A percentile compares a stretch with the other conserved stretches of the same genome.
Conservation (phyloP, 192 early-diverging fungal genomes). For the Backusella sp. region DNA sequence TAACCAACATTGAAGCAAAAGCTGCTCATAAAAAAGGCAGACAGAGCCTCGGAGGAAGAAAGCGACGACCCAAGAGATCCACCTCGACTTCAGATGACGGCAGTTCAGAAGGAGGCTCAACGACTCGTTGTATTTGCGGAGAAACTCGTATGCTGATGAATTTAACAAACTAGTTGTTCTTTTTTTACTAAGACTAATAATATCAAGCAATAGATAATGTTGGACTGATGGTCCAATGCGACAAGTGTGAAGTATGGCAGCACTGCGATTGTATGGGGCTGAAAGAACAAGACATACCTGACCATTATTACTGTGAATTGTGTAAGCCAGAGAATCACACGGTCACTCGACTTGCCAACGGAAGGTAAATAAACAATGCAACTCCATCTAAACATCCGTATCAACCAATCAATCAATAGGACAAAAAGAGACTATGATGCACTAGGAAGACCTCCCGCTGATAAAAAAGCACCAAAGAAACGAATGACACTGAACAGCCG, state of each 20-base stretch:
- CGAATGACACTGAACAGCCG: slow-evolving; percentile 56
- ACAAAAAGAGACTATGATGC: slow-evolving; percentile 22
- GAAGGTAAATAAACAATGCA: slow-evolving; percentile 25
- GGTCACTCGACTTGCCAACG: slow-evolving; percentile 30
- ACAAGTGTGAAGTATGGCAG: slow-evolving; percentile 55
- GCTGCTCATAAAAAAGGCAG: slow-evolving; percentile 13
- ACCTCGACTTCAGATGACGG: slow-evolving; percentile 37
- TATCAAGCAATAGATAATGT: slow-evolving; percentile 37
- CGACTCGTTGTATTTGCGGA: slow-evolving; percentile 52
- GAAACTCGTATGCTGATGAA: slow-evolving; percentile 43
- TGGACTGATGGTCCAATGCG: slow-evolving; percentile 52
- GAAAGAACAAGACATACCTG: slow-evolving; percentile 44
- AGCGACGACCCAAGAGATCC: background rate
- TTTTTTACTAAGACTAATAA: background rate
- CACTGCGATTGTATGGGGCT: slow-evolving; percentile 52
- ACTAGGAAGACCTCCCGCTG: background rate
- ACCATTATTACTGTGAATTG: slow-evolving; percentile 49
- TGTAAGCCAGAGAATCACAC: slow-evolving; percentile 48
- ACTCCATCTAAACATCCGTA: background rate
- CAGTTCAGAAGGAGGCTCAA: slow-evolving; percentile 43
- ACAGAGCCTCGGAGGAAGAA: background rate
- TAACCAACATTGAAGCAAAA: background rate
- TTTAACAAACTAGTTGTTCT: background rate
- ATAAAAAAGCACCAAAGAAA: slow-evolving; percentile 48
- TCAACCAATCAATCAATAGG: slow-evolving; percentile 5